Percentiles rank a stretch among this genome's conserved stretches.
Evolutionary conservation across 1,284 basidiomycete species (phyloP).

Genomic region (Cerioporus squamosus): DNA sequence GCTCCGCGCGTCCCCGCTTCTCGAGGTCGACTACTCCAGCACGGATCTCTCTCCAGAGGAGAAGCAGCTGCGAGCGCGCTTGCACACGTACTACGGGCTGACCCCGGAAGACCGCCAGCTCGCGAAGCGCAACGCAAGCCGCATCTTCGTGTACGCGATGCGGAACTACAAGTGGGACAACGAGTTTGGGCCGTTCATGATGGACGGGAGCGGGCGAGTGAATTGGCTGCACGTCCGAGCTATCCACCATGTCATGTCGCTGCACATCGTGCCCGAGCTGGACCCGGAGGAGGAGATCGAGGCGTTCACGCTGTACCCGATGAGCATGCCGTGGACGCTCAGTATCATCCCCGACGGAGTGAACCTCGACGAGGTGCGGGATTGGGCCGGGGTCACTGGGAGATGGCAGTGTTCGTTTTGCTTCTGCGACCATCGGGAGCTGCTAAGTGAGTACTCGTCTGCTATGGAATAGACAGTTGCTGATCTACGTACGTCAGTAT

Average conservation of each 20-base stretch:
- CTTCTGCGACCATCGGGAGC: slow-evolving; percentile 68
- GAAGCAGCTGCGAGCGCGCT: slow-evolving; percentile 48
- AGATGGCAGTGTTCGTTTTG: slow-evolving; percentile 65
- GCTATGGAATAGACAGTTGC: background rate
- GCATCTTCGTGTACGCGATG: slow-evolving; percentile 64
- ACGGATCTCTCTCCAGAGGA: slow-evolving; percentile 37
- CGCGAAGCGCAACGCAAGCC: slow-evolving; percentile 42
- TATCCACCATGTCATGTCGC: slow-evolving; percentile 59
- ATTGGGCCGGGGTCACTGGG: slow-evolving; percentile 71
- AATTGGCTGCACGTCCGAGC: slow-evolving; percentile 65
- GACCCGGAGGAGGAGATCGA: slow-evolving; percentile 32
- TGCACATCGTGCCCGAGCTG: slow-evolving; percentile 50
- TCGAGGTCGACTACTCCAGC: slow-evolving; percentile 40
- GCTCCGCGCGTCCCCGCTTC: slow-evolving; percentile 46
- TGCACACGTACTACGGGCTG: slow-evolving; percentile 61
- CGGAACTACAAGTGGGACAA: slow-evolving; percentile 54
- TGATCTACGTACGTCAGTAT: slow-evolving; percentile 40
- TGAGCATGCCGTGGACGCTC: slow-evolving; percentile 61
- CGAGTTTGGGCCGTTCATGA: slow-evolving; percentile 60
- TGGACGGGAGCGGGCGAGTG: slow-evolving; percentile 46
- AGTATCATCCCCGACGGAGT: slow-evolving; percentile 45
- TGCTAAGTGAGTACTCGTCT: slow-evolving; percentile 51
- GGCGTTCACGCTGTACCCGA: slow-evolving; percentile 45
- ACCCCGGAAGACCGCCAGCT: slow-evolving; percentile 45
- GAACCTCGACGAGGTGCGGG: slow-evolving; percentile 42